Evolutionary conservation across 257 asterid species (phyloP).

Genomic region (Buddleja alternifolia): DNA sequence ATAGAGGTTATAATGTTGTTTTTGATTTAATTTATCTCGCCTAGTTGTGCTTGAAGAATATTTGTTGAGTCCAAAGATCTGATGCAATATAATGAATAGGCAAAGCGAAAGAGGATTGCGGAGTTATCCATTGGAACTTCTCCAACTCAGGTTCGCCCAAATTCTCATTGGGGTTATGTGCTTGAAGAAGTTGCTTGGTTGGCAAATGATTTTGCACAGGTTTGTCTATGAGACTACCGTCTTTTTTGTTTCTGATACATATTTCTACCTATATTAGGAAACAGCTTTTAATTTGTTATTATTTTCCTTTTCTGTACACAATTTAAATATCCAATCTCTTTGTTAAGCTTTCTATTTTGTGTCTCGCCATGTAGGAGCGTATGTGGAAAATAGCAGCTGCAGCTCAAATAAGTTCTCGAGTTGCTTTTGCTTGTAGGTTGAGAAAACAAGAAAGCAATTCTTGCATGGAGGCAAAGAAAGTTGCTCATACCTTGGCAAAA

Average conservation of each 20-base stretch:
- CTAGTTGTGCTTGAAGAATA: conserved; percentile 27
- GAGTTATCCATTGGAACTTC: conserved; percentile 59
- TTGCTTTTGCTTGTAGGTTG: conserved; percentile 52
- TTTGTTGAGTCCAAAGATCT: conserved; percentile 43
- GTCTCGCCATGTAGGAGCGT: conserved; percentile 67
- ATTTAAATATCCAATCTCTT: conserved; percentile 13
- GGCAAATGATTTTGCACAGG: conserved; percentile 99
- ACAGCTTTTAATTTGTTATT: not conserved
- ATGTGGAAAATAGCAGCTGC: conserved; percentile 84
- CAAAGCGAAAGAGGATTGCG: conserved; percentile 72
- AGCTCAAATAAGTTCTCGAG: conserved; percentile 60
- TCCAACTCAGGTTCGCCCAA: conserved; percentile 44
- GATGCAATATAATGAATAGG: conserved; percentile 61
- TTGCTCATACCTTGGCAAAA: conserved; percentile 69
- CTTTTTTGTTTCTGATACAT: conserved; percentile 22
- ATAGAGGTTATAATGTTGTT: conserved; percentile 67
- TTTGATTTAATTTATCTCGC: conserved; percentile 27
- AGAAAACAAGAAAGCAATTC: conserved; percentile 48
- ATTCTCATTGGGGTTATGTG: conserved; percentile 90
- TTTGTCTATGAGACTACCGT: conserved; percentile 31
- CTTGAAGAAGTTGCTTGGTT: conserved; percentile 98
- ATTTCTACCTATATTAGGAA: conserved; percentile 24
- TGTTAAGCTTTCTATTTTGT: conserved; percentile 20
- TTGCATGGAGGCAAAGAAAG: conserved; percentile 56
- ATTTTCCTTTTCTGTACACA: conserved; percentile 12